Evolutionary conservation across 2,329 filamentous ascomycete genomes (phyloP).

Genomic region (Aspergillus pseudotamarii): DNA sequence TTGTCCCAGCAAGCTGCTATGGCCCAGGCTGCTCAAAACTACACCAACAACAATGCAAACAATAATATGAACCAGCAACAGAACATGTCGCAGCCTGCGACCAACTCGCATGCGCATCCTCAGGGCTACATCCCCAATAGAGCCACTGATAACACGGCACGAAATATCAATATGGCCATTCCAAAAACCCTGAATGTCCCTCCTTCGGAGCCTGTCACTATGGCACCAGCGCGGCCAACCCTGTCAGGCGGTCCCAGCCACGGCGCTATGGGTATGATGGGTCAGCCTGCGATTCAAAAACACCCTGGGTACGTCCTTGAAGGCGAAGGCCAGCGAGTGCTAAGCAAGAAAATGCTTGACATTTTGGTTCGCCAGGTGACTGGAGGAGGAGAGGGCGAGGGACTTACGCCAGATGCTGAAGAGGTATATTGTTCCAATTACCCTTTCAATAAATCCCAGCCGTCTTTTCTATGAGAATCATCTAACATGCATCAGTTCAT

Average conservation of each 20-base stretch:
- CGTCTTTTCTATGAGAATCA: constrained; percentile 10
- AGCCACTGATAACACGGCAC: constrained; percentile 41
- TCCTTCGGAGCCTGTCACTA: constrained; percentile 72
- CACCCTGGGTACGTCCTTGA: constrained; percentile 84
- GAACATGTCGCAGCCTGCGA: constrained; percentile 33
- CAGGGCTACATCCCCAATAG: constrained; percentile 46
- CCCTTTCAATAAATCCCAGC: background rate
- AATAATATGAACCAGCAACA: constrained; percentile 27
- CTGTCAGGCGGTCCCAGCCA: constrained; percentile 75
- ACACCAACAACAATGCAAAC: constrained; percentile 37
- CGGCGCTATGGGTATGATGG: constrained; percentile 78
- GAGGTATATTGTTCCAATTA: constrained; percentile 64
- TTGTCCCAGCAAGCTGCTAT: constrained; percentile 51
- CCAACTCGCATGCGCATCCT: constrained; percentile 44
- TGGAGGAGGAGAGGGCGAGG: constrained; percentile 74
- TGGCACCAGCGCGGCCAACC: constrained; percentile 77
- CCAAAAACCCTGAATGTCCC: constrained; percentile 76
- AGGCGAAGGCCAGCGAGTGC: constrained; percentile 84
- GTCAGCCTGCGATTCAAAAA: constrained; percentile 81
- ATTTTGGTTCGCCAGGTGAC: constrained; percentile 93
- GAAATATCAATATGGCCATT: constrained; percentile 73
- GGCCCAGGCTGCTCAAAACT: constrained; percentile 47
- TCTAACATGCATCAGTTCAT: constrained; percentile 63
- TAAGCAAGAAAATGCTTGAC: constrained; percentile 98
- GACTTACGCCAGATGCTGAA: constrained; percentile 89